phyloP scores from a whole-genome alignment of 495 filamentous ascomycete genomes.

The Penicillium turbatum region DNA sequence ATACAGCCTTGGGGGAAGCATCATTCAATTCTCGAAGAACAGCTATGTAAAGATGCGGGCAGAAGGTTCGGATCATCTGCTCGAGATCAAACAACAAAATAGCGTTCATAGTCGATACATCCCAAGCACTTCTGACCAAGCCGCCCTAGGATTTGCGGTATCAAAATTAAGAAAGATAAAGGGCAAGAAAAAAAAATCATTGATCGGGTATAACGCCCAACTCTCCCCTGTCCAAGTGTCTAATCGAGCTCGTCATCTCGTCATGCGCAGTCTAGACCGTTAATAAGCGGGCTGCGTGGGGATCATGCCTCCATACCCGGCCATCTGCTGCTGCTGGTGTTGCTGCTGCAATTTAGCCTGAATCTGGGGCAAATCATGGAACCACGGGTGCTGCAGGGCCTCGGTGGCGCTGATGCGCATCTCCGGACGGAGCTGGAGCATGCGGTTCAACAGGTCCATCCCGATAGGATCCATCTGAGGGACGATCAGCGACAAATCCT shows the following conservation, averaged over 20 bases:
- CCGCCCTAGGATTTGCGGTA: neutral
- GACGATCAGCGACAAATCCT: slow-evolving; percentile 77
- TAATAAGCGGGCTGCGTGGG: slow-evolving; percentile 40
- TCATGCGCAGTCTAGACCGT: slow-evolving; percentile 22
- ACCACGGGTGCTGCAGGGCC: slow-evolving; percentile 88
- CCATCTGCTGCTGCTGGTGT: slow-evolving; percentile 41
- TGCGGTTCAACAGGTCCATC: slow-evolving; percentile 77
- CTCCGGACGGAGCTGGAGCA: slow-evolving; percentile 92
- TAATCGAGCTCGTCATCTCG: slow-evolving; percentile 32
- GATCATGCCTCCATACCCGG: slow-evolving; percentile 43
- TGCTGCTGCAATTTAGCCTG: slow-evolving; percentile 49
- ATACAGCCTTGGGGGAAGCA: neutral
- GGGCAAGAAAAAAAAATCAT: slow-evolving; percentile 14
- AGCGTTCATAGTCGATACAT: neutral
- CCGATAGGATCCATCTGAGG: slow-evolving; percentile 85
- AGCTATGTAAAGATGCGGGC: slow-evolving; percentile 6
- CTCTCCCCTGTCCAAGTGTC: slow-evolving; percentile 32
- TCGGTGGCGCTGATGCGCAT: slow-evolving; percentile 81
- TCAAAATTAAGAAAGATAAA: slow-evolving; percentile 7
- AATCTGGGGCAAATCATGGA: slow-evolving; percentile 58
- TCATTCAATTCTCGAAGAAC: neutral
- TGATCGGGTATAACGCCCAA: slow-evolving; percentile 35
- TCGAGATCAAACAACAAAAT: neutral
- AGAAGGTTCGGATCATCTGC: neutral
- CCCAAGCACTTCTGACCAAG: slow-evolving; percentile 8